phyloP scores from a whole-genome alignment of 495 filamentous ascomycete genomes.

The Hypoxylon fuscum region DNA sequence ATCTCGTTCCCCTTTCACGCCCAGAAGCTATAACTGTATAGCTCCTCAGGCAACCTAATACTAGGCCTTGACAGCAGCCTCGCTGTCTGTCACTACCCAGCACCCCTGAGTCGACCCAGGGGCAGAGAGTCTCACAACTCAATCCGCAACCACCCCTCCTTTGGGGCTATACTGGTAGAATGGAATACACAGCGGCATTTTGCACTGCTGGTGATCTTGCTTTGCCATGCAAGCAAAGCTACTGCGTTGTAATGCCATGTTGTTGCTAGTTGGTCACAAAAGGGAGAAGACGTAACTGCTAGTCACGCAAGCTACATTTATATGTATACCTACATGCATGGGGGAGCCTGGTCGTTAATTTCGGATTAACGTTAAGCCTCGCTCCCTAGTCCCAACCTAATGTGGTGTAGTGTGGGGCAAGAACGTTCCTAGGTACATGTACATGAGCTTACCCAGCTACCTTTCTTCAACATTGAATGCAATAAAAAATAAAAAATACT shows the following conservation, averaged over 20 bases:
- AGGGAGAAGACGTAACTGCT: not conserved
- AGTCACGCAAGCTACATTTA: too few species aligned
- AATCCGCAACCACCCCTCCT: slow-evolving; percentile 70
- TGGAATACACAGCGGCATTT: slow-evolving; percentile 42
- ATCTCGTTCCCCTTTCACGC: slow-evolving; percentile 1
- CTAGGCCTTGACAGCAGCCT: slow-evolving; percentile 28
- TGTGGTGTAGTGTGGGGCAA: too few species aligned
- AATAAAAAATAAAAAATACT: too few species aligned
- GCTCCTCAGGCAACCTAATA: slow-evolving; percentile 40
- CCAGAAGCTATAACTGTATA: slow-evolving; percentile 31
- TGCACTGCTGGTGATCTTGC: slow-evolving; percentile 44
- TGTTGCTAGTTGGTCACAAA: slow-evolving; percentile 21
- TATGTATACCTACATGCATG: too few species aligned
- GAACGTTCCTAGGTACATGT: too few species aligned
- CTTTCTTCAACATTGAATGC: too few species aligned
- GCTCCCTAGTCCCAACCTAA: slow-evolving; percentile 16
- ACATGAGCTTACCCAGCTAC: too few species aligned
- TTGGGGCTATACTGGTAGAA: slow-evolving; percentile 73
- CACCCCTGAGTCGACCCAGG: slow-evolving; percentile 46
- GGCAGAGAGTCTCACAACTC: slow-evolving; percentile 47
- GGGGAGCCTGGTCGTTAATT: slow-evolving; percentile 16
- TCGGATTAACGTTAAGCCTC: slow-evolving; percentile 22
- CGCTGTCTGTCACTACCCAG: slow-evolving; percentile 14
- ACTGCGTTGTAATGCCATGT: slow-evolving; percentile 40
- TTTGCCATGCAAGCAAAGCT: slow-evolving; percentile 41